Conservation (phyloP, 345 rosid genomes). For the Luvunga scandens region DNA sequence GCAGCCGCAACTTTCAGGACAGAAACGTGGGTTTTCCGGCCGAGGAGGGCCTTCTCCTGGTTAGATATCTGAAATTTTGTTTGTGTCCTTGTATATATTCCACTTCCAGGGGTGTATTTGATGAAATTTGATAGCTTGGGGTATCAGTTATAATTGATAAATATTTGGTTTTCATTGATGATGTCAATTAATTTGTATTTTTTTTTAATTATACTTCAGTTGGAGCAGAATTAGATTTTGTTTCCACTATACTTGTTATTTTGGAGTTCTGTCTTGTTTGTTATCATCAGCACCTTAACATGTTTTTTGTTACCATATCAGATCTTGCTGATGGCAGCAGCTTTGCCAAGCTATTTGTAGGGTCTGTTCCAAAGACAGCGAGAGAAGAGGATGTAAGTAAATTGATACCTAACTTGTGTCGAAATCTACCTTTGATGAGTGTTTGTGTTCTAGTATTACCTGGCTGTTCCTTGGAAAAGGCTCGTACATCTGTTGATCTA, state of each 20-base stretch:
- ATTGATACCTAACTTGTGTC: neutral
- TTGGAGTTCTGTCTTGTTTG: neutral
- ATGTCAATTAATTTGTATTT: neutral
- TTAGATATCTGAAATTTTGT: conserved; percentile 4
- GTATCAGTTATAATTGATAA: neutral
- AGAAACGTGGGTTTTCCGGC: conserved; percentile 58
- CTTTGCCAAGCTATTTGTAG: conserved; percentile 92
- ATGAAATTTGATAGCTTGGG: neutral
- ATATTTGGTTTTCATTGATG: neutral
- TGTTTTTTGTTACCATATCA: conserved; percentile 18
- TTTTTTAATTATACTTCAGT: neutral
- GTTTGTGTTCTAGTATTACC: neutral
- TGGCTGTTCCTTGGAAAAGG: neutral
- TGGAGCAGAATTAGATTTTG: neutral
- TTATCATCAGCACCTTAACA: neutral
- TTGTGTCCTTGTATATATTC: neutral
- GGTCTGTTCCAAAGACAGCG: conserved; percentile 91
- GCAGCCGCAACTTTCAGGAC: conserved; percentile 48
- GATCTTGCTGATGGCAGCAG: conserved; percentile 48
- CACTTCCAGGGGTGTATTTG: neutral
- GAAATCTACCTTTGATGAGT: neutral
- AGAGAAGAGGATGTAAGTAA: conserved; percentile 81
- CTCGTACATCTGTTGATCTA: neutral
- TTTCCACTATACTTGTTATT: neutral
- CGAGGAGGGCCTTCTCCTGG: conserved; percentile 51